Base-by-base conservation (phyloP, 768 basidiomycete genomes). In the Suillus bovinus region DNA sequence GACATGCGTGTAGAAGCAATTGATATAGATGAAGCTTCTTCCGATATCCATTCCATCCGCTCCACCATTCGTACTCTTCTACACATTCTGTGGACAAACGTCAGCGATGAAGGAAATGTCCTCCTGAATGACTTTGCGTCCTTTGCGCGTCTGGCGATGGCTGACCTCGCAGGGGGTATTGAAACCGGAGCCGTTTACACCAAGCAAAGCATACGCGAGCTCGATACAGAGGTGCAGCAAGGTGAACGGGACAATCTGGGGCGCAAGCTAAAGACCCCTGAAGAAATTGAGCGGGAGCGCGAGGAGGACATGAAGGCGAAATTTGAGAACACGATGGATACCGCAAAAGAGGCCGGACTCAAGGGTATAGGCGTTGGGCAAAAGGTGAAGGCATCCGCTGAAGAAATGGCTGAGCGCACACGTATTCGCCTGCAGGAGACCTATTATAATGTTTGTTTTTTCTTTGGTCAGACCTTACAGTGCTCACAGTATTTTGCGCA, bases 321-420 rank as follows among this genome's bases (percentile, higher is more conserved):
- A 31, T 91, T 87, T 69, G 86, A 89, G 73, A 83, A 83, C 65
- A 80, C 85, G 0, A 87, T 91, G 84, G 90, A 90, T 34, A 81
- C 80, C 0, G 77, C 84, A 11, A 90, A 88, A 70, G 80, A 75
- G 13, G 78, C 76, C 0, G 90, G 90, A 9, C 82, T 81, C 0
- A 77, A 76, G 36, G 81, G 79, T 9, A 90, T 91, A 31, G 86
- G 84, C 4, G 77, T 76, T 0, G 77, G 78, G 4, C 85, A 88
- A 67, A 70, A 72, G 1, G 78, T 79, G 4, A 74, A 77, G 3
- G 72, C 68, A 0, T 76, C 78, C 6, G 72, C 77, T 1, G 73
- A 86, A 64, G 83, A 87, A 16, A 71, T 77, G 42, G 71, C 77
- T 0, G 75, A 82, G 16, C 77, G 78, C 47, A 81, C 84, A 0